Conservation (phyloP, 2,329 filamentous ascomycete genomes). For the Fusarium equiseti region DNA sequence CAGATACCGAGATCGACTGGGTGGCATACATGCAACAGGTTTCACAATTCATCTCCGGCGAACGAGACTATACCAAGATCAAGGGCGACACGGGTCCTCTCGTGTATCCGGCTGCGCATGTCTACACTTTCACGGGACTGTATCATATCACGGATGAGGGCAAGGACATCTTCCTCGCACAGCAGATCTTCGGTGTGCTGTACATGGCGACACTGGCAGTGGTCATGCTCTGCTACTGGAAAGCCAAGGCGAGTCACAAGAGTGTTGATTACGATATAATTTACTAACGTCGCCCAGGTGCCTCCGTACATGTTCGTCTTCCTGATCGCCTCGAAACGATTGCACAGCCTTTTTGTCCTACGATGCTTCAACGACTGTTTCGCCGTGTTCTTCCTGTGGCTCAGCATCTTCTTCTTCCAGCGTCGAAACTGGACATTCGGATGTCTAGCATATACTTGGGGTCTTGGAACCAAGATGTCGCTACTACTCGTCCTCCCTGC, state of each 20-base stretch:
- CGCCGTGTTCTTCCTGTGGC: slow-evolving; percentile 84
- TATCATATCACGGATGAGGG: slow-evolving; percentile 84
- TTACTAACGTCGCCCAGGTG: slow-evolving; percentile 60
- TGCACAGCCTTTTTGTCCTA: slow-evolving; percentile 94
- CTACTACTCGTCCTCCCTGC: slow-evolving; percentile 85
- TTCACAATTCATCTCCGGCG: slow-evolving; percentile 80
- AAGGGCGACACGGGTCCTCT: slow-evolving; percentile 90
- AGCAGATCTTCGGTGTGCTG: slow-evolving; percentile 82
- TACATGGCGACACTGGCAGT: slow-evolving; percentile 82
- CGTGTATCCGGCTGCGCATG: slow-evolving; percentile 94
- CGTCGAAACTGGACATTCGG: slow-evolving; percentile 79
- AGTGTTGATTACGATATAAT: neutral
- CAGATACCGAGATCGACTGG: slow-evolving; percentile 98
- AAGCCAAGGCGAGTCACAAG: slow-evolving; percentile 69
- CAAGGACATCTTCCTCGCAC: slow-evolving; percentile 80
- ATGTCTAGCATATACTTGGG: slow-evolving; percentile 78
- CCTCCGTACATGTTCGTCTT: slow-evolving; percentile 91
- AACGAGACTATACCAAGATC: slow-evolving; percentile 89
- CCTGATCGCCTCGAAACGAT: slow-evolving; percentile 87
- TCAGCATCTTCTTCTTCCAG: slow-evolving; percentile 83
- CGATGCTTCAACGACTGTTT: slow-evolving; percentile 97
- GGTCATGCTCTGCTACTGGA: slow-evolving; percentile 85
- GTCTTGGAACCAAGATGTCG: slow-evolving; percentile 95
- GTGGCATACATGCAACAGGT: slow-evolving; percentile 96
- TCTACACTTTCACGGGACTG: slow-evolving; percentile 87